Conservation (phyloP, 495 filamentous ascomycete genomes). For the Talaromyces adpressus region DNA sequence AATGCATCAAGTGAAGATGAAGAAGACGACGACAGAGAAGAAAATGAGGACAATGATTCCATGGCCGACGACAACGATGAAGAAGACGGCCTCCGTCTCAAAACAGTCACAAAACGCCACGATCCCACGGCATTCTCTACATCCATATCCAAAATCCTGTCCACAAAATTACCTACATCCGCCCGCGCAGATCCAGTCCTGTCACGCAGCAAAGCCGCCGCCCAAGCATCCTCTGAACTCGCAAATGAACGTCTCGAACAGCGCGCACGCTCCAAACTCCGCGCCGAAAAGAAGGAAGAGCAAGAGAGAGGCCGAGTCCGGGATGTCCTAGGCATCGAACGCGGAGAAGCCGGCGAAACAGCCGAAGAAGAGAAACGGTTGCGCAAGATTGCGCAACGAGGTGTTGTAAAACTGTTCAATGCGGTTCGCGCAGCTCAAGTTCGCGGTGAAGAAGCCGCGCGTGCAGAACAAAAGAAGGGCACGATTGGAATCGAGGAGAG, state of each 20-base stretch:
- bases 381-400: slow-evolving; percentile 79
- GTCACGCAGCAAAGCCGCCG: slow-evolving; percentile 64
- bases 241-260: slow-evolving; percentile 71
- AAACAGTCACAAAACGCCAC: slow-evolving; percentile 60
- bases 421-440: slow-evolving; percentile 90
- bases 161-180: slow-evolving; percentile 72
- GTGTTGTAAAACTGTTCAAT: slow-evolving; percentile 93
- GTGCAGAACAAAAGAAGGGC: slow-evolving; percentile 60
- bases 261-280: slow-evolving; percentile 68
- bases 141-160: slow-evolving; percentile 84
- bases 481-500: slow-evolving; percentile 64
- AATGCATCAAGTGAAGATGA: slow-evolving; percentile 17
- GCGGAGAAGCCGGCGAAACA: slow-evolving; percentile 42
- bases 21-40: slow-evolving; percentile 13
- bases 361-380: slow-evolving; percentile 73
- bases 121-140: slow-evolving; percentile 85
- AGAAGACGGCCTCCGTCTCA: slow-evolving; percentile 13
- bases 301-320: slow-evolving; percentile 81
- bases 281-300: slow-evolving; percentile 73
- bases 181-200: slow-evolving; percentile 84
- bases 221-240: slow-evolving; percentile 55
- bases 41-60: slow-evolving; percentile 5
- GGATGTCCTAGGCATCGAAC: slow-evolving; percentile 63
- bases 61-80: slow-evolving; percentile 22
- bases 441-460: slow-evolving; percentile 67